Evolutionary conservation across 177 flowering plant species (phyloP), one percentile per base, ranked within the genome.

Genomic region (Vitis hybrid): DNA sequence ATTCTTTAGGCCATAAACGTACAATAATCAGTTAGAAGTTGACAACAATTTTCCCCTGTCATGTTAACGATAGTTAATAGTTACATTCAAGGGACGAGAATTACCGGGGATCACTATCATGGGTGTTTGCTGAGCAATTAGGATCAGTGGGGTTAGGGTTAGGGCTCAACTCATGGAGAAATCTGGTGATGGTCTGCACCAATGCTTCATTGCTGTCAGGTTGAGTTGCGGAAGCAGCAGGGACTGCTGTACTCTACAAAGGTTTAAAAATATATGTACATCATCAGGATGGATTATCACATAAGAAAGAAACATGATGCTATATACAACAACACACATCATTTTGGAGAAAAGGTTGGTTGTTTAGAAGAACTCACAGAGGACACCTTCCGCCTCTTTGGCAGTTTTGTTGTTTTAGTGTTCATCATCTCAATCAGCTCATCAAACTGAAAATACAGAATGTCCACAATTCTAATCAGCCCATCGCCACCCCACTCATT

Each of bases 391-490:
- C 83, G 72, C 62, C 83, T 73, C 71, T 81, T 84, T 47, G 80
- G 77, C 11, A 67, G 78, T 73, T 79, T 79, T 8, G 71, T 74
- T 8, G 69, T 74, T 78, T 69, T 79, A 2, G 74, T 62, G 38
- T 82, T 73, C 75, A 84, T 73, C 75, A 83, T 76, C 51, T 78
- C 80, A 50, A 82, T 76, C 72, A 86, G 78, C 78, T 81, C 83
- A 62, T 78, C 84, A 73, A 84, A 86, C 87, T 78, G 81, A 71
- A 68, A 77, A 5, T 67, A 53, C 62, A 69, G n/a, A 7, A 20
- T 24, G 13, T 15, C 18, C 19, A 67, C 18, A n/a, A 20, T n/a
- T 3, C 20, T 9, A 68, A 62, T 33, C 18, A 62, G 17, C 44
- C 50, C 44, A 18, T 31, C 0, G 3, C 15, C 44, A 31, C 47